A percentile compares a stretch with the other conserved stretches of the same genome.
Conservation (phyloP, 495 filamentous ascomycete species). For the Pseudevernia furfuracea region DNA sequence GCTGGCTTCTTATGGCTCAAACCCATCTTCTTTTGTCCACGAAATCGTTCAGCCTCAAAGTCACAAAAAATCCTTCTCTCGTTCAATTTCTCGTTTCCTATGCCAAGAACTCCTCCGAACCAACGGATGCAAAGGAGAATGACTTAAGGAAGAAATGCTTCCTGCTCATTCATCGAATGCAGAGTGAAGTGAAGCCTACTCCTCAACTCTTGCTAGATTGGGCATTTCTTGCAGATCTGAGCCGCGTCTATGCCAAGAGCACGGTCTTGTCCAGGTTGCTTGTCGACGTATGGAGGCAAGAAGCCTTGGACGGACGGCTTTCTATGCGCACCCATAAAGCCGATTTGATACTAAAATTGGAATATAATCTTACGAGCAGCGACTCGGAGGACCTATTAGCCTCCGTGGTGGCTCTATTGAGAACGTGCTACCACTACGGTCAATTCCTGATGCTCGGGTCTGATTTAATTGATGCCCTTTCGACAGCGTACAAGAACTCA, state of each 20-base stretch:
- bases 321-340: conserved; percentile 43
- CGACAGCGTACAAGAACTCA: conserved; percentile 51
- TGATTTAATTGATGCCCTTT: conserved; percentile 73
- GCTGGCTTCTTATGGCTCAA: conserved; percentile 61
- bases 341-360: conserved; percentile 34
- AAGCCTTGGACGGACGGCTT: conserved; percentile 35
- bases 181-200: conserved; percentile 35
- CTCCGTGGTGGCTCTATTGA: conserved; percentile 43
- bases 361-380: conserved; percentile 9
- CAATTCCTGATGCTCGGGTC: conserved; percentile 69
- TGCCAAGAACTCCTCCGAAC: conserved; percentile 42
- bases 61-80: conserved; percentile 49
- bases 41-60: conserved; percentile 42
- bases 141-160: conserved; percentile 55
- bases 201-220: conserved; percentile 44
- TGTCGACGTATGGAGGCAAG: conserved; percentile 40
- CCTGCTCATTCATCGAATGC: conserved; percentile 45
- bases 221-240: conserved; percentile 51
- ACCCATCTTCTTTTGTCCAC: conserved; percentile 53
- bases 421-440: conserved; percentile 42
- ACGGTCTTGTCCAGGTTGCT: conserved; percentile 36
- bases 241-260: conserved; percentile 48
- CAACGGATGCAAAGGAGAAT: conserved; percentile 28
- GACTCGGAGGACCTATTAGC: conserved; percentile 35
- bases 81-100: conserved; percentile 55